Conservation (phyloP, 2,329 filamentous ascomycete genomes). For the Aquanectria penicillioides region DNA sequence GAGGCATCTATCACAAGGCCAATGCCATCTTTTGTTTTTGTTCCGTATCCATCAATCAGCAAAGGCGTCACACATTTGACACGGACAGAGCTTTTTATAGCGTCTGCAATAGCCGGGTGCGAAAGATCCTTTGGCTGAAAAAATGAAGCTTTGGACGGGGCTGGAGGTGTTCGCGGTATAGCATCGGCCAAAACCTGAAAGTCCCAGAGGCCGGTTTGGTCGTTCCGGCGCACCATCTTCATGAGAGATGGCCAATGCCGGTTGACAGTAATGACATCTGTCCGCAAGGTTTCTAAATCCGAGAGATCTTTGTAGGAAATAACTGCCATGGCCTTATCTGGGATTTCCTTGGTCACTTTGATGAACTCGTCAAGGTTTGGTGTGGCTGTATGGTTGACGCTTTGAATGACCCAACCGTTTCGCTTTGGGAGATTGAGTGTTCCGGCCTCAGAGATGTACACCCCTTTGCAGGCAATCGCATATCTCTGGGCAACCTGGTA, state of each 20-base stretch:
- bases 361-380: slow-evolving; percentile 90
- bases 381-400: slow-evolving; percentile 90
- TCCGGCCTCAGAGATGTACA: slow-evolving; percentile 96
- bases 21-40: slow-evolving; percentile 93
- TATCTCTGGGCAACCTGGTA: slow-evolving; percentile 97
- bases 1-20: slow-evolving; percentile 97
- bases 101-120: slow-evolving; percentile 90
- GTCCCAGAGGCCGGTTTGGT: slow-evolving; percentile 91
- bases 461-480: slow-evolving; percentile 89
- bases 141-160: slow-evolving; percentile 85
- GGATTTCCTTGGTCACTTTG: slow-evolving; percentile 87
- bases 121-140: slow-evolving; percentile 90
- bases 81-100: slow-evolving; percentile 94
- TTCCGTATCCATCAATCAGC: slow-evolving; percentile 97
- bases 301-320: slow-evolving; percentile 95
- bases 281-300: slow-evolving; percentile 94
- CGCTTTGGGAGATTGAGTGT: slow-evolving; percentile 96
- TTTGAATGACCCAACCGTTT: slow-evolving; percentile 93
- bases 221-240: slow-evolving; percentile 90
- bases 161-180: slow-evolving; percentile 76
- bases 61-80: slow-evolving; percentile 93
- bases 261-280: slow-evolving; percentile 90
- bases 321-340: slow-evolving; percentile 84
- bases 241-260: slow-evolving; percentile 97
- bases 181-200: slow-evolving; percentile 87